Conservation (phyloP, 208 protist genomes). For the Wallacemonas sp. region DNA sequence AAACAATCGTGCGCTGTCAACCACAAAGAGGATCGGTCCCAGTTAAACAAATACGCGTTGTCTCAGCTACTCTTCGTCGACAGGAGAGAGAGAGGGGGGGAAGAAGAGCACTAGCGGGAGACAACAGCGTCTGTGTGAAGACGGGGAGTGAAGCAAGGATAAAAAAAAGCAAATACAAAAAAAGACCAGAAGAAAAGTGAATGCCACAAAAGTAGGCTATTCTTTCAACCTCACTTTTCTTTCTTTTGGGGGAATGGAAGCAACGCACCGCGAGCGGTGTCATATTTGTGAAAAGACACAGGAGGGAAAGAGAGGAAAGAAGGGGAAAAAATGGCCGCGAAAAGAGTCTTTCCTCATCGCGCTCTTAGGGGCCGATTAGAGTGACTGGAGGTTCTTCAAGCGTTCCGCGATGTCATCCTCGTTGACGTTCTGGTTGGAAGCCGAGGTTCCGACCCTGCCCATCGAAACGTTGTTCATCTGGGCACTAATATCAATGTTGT, state of each 20-base stretch:
- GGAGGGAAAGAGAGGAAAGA: constrained; percentile 2
- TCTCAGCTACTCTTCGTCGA: too few species aligned
- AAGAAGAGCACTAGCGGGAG: background rate
- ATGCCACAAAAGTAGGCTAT: too few species aligned
- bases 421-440: constrained; percentile 28
- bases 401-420: constrained; percentile 73
- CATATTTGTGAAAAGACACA: background rate
- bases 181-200: too few species aligned
- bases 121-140: background rate
- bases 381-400: constrained; percentile 55
- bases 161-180: constrained; percentile 21
- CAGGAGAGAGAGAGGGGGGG: too few species aligned
- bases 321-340: constrained; percentile 3
- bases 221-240: too few species aligned
- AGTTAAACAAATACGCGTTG: too few species aligned
- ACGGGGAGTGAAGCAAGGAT: constrained; percentile 14
- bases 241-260: constrained; percentile 9
- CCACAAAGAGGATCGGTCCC: background rate
- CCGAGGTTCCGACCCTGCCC: constrained; percentile 28
- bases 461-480: constrained; percentile 49
- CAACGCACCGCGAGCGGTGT: background rate
- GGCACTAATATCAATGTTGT: constrained; percentile 91
- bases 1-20: background rate
- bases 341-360: background rate
- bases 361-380: constrained; percentile 30